Base-by-base conservation (phyloP, 2,329 filamentous ascomycete species). In the Talaromyces sp. region DNA sequence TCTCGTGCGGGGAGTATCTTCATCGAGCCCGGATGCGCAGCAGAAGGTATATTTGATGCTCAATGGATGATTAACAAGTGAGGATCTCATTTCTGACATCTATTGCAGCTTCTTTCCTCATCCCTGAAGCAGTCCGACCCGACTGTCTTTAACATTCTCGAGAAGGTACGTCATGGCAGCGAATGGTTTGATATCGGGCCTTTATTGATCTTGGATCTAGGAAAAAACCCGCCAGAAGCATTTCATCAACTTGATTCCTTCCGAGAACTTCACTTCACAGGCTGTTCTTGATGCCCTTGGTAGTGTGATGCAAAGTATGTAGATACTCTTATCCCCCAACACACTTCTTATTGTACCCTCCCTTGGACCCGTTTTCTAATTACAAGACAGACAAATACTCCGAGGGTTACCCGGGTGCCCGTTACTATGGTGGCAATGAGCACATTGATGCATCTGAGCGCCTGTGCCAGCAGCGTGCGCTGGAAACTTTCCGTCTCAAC, bases 151-250 rank as follows among this genome's bases (percentile, higher is more conserved):
- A 86, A 89, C 48, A 97, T 97, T 66, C 86, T 97, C 64, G 88
- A 96, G 74, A 93, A 91, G 83, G 91, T 95, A 76, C 66, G 74
- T 54, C 53, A 58, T 57, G 16, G 36, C 30, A n/a, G 30, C 40
- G 37, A 57, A 33, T 53, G 53, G 52, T 49, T 44, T 39, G 27
- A 44, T 35, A 33, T 30, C 9, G 49, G 39, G 24, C 24, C 45
- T 27, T 19, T n/a, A 20, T 62, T 69, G 17, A 70, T 41, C 41
- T 20, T 4, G 14, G 16, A 42, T 20, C 1, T 65, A 96, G 90
- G 94, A 99, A 81, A 97, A 97, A 84, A 84, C 83, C 63, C 85
- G 94, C 64, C 94, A 99, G 76, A 96, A 96, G 76, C 91, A 97
- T 75, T 99, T 97, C 70, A 96, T 99, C 79, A 97, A 97, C 75